phyloP scores from a whole-genome alignment of 345 rosid species.

The Anastatica hierochuntica region DNA sequence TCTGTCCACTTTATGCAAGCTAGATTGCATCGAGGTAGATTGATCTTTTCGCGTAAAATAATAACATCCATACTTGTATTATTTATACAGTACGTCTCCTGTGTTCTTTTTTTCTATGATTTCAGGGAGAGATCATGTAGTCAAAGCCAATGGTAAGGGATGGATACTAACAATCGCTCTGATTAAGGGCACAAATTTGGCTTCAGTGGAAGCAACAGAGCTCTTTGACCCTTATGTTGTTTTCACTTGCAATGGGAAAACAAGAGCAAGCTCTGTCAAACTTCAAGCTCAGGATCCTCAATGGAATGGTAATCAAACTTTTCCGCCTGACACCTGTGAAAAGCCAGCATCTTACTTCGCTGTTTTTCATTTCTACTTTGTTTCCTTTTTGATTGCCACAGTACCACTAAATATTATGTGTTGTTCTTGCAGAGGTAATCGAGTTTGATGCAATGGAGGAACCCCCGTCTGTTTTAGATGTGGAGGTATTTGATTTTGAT shows the following conservation, averaged over 20 bases:
- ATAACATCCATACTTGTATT: not conserved
- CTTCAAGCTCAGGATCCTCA: constrained; percentile 69
- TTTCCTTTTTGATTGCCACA: not conserved
- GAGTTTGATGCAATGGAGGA: constrained; percentile 97
- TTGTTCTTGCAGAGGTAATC: constrained; percentile 53
- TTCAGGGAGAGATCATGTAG: constrained; percentile 60
- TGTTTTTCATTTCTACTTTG: not conserved
- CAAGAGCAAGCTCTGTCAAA: constrained; percentile 77
- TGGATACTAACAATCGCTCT: constrained; percentile 89
- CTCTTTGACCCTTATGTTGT: constrained; percentile 70
- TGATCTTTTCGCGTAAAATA: not conserved
- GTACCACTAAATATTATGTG: not conserved
- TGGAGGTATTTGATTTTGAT: constrained; percentile 84
- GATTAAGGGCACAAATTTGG: constrained; percentile 58
- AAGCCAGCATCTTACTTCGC: no score
- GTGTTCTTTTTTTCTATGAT: not conserved
- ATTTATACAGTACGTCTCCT: not conserved
- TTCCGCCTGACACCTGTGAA: not conserved
- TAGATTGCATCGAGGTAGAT: constrained; percentile 55
- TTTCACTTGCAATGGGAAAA: constrained; percentile 76
- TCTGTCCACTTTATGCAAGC: constrained; percentile 60
- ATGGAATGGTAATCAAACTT: constrained; percentile 61
- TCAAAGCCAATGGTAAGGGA: constrained; percentile 67
- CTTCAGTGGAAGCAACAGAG: constrained; percentile 47
- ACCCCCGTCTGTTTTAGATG: constrained; percentile 79